Evolutionary conservation across 805 yeast genomes (phyloP).

Genomic region (Starmerella tilneyi): DNA sequence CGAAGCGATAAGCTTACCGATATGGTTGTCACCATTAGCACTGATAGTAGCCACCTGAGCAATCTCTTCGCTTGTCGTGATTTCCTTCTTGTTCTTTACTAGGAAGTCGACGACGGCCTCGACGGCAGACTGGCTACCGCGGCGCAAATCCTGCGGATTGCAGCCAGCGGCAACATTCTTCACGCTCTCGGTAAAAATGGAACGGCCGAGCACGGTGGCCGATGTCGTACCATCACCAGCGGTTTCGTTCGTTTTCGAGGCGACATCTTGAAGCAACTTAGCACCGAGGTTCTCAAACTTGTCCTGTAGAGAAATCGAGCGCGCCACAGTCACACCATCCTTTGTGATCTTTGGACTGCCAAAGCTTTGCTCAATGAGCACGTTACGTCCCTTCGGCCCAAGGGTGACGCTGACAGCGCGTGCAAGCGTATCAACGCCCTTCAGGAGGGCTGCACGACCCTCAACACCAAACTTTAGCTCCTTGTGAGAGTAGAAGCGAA

Average conservation of each 20-base stretch:
- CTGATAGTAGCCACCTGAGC: slow-evolving; percentile 98
- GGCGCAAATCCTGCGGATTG: slow-evolving; percentile 96
- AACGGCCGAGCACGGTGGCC: slow-evolving; percentile 91
- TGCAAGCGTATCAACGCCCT: slow-evolving; percentile 90
- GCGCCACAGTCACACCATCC: slow-evolving; percentile 97
- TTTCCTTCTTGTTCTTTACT: slow-evolving; percentile 77
- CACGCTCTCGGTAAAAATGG: slow-evolving; percentile 88
- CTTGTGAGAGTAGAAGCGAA: slow-evolving; percentile 50
- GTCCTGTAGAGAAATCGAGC: slow-evolving; percentile 68
- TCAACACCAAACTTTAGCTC: slow-evolving; percentile 94
- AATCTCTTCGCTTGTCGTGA: slow-evolving; percentile 87
- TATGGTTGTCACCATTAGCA: slow-evolving; percentile 90
- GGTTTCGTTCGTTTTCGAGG: slow-evolving; percentile 89
- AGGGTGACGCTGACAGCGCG: slow-evolving; percentile 93
- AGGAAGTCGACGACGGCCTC: slow-evolving; percentile 81
- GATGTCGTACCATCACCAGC: slow-evolving; percentile 99
- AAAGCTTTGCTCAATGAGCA: slow-evolving; percentile 88
- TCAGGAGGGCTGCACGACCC: slow-evolving; percentile 87
- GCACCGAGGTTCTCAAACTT: slow-evolving; percentile 96
- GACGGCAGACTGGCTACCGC: slow-evolving; percentile 95
- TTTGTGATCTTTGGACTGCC: slow-evolving; percentile 97
- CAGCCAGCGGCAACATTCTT: slow-evolving; percentile 98
- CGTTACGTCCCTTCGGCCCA: slow-evolving; percentile 98
- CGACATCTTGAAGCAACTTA: slow-evolving; percentile 88
- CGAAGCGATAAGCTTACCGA: slow-evolving; percentile 79